phyloP scores from a whole-genome alignment of 352 stramenopile genomes.

The Pythium aquatile region DNA sequence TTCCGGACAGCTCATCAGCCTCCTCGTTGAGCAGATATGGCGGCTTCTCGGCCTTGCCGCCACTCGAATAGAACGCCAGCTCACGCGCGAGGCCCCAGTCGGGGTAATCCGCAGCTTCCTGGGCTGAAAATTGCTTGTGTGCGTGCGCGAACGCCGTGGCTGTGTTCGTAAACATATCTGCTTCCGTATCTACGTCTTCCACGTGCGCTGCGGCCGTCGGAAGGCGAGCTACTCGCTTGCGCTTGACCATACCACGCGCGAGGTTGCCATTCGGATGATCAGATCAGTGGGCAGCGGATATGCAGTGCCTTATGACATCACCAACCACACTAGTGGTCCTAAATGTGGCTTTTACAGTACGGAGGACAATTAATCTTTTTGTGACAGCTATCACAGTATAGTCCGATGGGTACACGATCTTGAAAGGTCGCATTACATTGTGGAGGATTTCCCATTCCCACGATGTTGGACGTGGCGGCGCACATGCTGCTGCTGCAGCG shows the following conservation, averaged over 20 bases:
- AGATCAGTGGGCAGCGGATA: background rate
- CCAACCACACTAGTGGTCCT: background rate
- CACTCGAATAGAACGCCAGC: conserved; percentile 3
- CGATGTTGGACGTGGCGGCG: conserved; percentile 39
- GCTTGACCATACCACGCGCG: conserved; percentile 17
- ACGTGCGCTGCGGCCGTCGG: background rate
- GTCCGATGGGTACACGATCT: conserved; percentile 4
- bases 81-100: conserved; percentile 22
- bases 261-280: background rate
- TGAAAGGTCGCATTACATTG: background rate
- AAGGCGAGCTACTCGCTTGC: conserved; percentile 16
- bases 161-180: background rate
- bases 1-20: background rate
- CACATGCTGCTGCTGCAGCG: conserved; percentile 57
- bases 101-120: conserved; percentile 8
- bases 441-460: background rate
- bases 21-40: conserved; percentile 14
- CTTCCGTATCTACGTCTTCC: background rate
- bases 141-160: background rate
- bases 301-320: background rate
- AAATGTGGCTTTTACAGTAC: background rate
- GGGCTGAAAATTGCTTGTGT: background rate
- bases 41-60: conserved; percentile 7
- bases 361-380: background rate
- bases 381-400: background rate